These are phyloP conservation scores for Kregervanrija delftensis DNA, from an alignment of 805 yeast genomes.

Conservation along the genomic window DNA sequence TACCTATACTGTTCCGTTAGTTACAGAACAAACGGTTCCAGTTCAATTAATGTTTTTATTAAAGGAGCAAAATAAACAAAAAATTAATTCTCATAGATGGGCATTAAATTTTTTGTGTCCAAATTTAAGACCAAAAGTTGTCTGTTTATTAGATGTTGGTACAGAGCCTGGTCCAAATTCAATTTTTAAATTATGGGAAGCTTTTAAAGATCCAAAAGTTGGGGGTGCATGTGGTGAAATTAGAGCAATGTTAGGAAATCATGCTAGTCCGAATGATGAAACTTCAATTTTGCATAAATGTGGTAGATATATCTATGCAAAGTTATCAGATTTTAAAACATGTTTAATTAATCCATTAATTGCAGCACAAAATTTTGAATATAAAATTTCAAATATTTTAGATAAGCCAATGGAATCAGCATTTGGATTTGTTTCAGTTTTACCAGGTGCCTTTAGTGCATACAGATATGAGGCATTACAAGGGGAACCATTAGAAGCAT, in stretches of 20 bases:
- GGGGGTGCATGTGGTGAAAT: slow-evolving; percentile 99
- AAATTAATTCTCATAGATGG: slow-evolving; percentile 95
- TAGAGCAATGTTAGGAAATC: slow-evolving; percentile 50
- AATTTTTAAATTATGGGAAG: slow-evolving; percentile 82
- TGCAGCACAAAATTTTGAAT: slow-evolving; percentile 95
- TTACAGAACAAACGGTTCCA: slow-evolving; percentile 59
- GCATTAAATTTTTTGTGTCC: slow-evolving; percentile 88
- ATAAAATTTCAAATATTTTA: slow-evolving; percentile 86
- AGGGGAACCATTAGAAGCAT: slow-evolving; percentile 80
- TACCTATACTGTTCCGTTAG: slow-evolving; percentile 49
- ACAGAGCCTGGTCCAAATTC: slow-evolving; percentile 86
- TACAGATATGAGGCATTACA: slow-evolving; percentile 73
- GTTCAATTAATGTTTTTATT: slow-evolving; percentile 82
- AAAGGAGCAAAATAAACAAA: slow-evolving; percentile 82
- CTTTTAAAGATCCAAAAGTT: slow-evolving; percentile 70
- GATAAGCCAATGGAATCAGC: slow-evolving; percentile 94
- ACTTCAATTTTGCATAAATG: slow-evolving; percentile 15
- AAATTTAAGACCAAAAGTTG: slow-evolving; percentile 70
- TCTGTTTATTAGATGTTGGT: slow-evolving; percentile 87
- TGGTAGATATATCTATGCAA: slow-evolving; percentile 40
- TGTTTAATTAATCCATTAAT: slow-evolving; percentile 70
- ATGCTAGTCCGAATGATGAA: slow-evolving; percentile 26
- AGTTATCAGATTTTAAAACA: slow-evolving; percentile 33
- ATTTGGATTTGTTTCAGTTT: slow-evolving; percentile 87
- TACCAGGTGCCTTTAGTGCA: slow-evolving; percentile 96